phyloP scores from a whole-genome alignment of 2,329 filamentous ascomycete genomes.

The Helicocarpus griseus region DNA sequence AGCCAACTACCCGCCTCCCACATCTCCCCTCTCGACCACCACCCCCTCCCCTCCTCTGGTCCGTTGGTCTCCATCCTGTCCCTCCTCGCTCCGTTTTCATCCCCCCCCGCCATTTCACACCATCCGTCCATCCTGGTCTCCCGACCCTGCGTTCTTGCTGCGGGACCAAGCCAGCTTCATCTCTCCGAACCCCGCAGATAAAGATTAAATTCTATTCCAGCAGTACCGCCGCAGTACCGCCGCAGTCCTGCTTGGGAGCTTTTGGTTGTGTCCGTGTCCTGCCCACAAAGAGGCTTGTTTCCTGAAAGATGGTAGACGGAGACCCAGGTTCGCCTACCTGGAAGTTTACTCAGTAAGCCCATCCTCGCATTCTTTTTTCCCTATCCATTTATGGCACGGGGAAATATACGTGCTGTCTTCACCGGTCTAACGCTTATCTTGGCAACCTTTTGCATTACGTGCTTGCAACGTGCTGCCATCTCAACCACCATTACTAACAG shows the following conservation, averaged over 20 bases:
- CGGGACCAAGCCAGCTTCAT: not conserved
- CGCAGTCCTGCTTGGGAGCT: conserved; percentile 9
- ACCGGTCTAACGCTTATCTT: too few species aligned
- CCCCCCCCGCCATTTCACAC: conserved; percentile 5
- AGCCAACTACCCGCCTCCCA: conserved; percentile 6
- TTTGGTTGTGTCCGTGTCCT: conserved; percentile 15
- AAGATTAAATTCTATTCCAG: conserved; percentile 7
- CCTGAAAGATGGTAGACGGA: conserved; percentile 84
- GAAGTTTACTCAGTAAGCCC: conserved; percentile 97
- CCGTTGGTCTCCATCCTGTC: conserved; percentile 9
- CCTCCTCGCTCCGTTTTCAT: conserved; percentile 9
- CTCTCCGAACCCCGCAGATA: not conserved
- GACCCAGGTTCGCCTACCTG: conserved; percentile 91
- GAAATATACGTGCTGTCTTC: not conserved
- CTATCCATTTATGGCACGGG: not conserved
- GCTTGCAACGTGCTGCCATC: not conserved
- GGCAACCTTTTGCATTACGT: not conserved
- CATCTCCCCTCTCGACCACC: conserved; percentile 11
- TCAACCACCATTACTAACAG: conserved; percentile 7
- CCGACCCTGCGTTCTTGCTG: not conserved
- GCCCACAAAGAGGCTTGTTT: conserved; percentile 24
- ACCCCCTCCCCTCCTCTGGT: conserved; percentile 12
- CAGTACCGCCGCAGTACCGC: too few species aligned
- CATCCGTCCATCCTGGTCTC: conserved; percentile 1
- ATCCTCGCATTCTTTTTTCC: conserved; percentile 4